phyloP scores from a whole-genome alignment of 2,329 filamentous ascomycete species.

The Moelleriella libera region DNA sequence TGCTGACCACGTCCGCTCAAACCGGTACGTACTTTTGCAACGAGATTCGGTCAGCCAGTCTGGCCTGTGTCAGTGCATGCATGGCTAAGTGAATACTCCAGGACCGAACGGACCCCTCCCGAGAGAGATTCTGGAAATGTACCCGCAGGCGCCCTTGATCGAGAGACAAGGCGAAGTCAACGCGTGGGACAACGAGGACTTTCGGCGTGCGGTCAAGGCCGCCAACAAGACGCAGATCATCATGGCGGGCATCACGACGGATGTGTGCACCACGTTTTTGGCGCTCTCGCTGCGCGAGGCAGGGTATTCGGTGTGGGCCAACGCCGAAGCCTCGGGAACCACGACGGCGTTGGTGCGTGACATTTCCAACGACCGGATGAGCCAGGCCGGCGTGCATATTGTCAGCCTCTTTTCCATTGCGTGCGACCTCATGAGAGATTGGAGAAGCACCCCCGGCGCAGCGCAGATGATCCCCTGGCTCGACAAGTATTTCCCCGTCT shows the following conservation, averaged over 20 bases:
- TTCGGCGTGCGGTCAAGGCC: conserved; percentile 49
- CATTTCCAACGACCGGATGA: conserved; percentile 1
- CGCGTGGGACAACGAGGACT: conserved; percentile 62
- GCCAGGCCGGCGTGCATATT: neutral
- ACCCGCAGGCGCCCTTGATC: conserved; percentile 52
- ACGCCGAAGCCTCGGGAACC: conserved; percentile 58
- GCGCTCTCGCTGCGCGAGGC: conserved; percentile 56
- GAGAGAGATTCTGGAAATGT: conserved; percentile 25
- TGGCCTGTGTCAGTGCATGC: too few relatives aligned
- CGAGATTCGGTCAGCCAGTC: too few relatives aligned
- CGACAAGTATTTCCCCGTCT: conserved; percentile 50
- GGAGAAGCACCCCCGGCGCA: conserved; percentile 40
- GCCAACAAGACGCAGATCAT: conserved; percentile 57
- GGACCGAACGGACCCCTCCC: conserved; percentile 61
- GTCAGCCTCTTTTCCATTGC: conserved; percentile 39
- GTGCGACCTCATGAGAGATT: conserved; percentile 58
- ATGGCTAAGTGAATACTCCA: too few relatives aligned
- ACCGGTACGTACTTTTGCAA: conserved; percentile 16
- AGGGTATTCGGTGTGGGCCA: conserved; percentile 61
- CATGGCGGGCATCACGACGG: conserved; percentile 57
- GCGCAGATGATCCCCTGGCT: conserved; percentile 47
- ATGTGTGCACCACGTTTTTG: conserved; percentile 63
- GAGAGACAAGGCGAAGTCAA: conserved; percentile 59
- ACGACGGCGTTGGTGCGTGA: conserved; percentile 30
- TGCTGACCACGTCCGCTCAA: conserved; percentile 58